Evolutionary conservation across 257 asterid genomes (phyloP), one percentile per base, ranked within the genome.

Genomic region (Salvia rosmarinus): DNA sequence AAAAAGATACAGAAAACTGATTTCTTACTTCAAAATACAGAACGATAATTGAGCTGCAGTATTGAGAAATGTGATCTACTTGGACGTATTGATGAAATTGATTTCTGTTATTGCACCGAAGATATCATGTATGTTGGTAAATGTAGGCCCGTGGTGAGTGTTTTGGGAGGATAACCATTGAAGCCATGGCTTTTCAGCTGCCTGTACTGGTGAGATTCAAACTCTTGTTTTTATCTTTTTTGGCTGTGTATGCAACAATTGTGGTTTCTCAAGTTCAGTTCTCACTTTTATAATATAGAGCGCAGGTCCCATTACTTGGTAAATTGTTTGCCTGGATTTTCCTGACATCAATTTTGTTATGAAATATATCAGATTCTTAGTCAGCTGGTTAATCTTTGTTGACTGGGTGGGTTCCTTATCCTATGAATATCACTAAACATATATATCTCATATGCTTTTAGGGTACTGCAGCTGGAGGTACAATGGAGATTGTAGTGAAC

Each of bases 381-480:
- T 16, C 55, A 3, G 32, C 40, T n/a, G n/a, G 17, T 43, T n/a
- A 32, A n/a, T 47, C 47, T 32, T 60, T 20, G 64, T 55, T 55
- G 3, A 23, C 12, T 16, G 16, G 17, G 25, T 64, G 61, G 16
- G 37, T n/a, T n/a, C n/a, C n/a, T 12, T 14, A 66, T 73, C 71
- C 59, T 25, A 17, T 34, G 56, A 71, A 55, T 75, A 64, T 64
- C 19, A 51, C 67, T 71, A 14, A 73, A 64, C 16, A n/a, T n/a
- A 25, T 50, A 5, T 12, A 25, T 59, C n/a, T 56, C 71, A 5
- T 68, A 4, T 42, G 55, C 74, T 61, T 72, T 11, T 55, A 94
- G 99, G 99, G 99, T 9, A 94, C 99, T 7, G 96, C 99, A 61
- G 98, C 99, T 63, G 99, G 99, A 57, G 99, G 99, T 64, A 91